Evolutionary conservation across 306 rosid species (phyloP).

Genomic region (Herpetospermum pedunculosum): DNA sequence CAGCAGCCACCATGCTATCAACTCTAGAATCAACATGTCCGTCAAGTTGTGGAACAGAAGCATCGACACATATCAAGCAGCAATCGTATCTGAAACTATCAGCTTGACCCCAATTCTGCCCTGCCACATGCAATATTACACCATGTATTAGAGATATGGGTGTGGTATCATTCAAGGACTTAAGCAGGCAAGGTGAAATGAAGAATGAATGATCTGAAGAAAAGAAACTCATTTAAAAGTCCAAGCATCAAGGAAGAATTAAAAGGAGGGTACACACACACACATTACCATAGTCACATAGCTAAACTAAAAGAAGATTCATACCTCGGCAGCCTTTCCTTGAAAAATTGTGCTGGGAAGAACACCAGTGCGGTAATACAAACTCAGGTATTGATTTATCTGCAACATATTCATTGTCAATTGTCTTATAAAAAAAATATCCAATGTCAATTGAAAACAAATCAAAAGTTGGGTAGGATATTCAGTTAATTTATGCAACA

Average conservation of each 20-base stretch:
- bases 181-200: not conserved
- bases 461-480: not conserved
- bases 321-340: conserved; percentile 73
- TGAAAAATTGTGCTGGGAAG: conserved; percentile 70
- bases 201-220: not conserved
- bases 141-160: not conserved
- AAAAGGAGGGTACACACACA: not conserved
- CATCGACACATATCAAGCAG: conserved; percentile 68
- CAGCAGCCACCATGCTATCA: conserved; percentile 68
- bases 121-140: conserved; percentile 45
- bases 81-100: conserved; percentile 66
- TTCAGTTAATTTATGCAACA: not conserved
- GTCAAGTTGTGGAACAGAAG: conserved; percentile 67
- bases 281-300: not conserved
- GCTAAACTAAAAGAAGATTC: conserved; percentile 4
- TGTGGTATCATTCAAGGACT: not conserved
- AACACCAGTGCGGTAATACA: conserved; percentile 61
- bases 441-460: not conserved
- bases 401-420: conserved; percentile 38
- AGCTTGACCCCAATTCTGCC: conserved; percentile 96
- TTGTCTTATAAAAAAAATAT: too few species aligned
- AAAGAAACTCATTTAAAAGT: not conserved
- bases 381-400: conserved; percentile 68
- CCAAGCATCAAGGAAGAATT: not conserved
- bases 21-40: conserved; percentile 75